These are phyloP conservation scores for Podospora pseudopauciseta DNA, from an alignment of 495 filamentous ascomycete genomes.

Conservation along the genomic window DNA sequence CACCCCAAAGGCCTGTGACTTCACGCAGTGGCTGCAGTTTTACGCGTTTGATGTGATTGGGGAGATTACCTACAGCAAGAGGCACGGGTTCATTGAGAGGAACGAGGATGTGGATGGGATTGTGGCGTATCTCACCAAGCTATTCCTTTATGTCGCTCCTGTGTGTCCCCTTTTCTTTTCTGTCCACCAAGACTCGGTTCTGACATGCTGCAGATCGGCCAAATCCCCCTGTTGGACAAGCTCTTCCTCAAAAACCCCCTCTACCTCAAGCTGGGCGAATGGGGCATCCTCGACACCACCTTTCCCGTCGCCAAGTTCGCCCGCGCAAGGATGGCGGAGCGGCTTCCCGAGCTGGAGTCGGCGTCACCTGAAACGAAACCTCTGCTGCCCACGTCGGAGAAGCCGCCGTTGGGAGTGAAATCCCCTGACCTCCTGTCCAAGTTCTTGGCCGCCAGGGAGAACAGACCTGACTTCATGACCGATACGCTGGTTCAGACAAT, in stretches of 20 bases:
- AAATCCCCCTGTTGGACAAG: slow-evolving; percentile 61
- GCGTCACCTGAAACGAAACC: slow-evolving; percentile 22
- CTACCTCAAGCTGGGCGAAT: slow-evolving; percentile 48
- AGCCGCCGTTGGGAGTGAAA: slow-evolving; percentile 40
- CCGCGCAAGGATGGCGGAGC: slow-evolving; percentile 52
- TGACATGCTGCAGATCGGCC: slow-evolving; percentile 42
- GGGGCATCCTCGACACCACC: slow-evolving; percentile 51
- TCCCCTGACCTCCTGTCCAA: slow-evolving; percentile 59
- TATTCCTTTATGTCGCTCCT: slow-evolving; percentile 59
- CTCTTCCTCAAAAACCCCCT: slow-evolving; percentile 60
- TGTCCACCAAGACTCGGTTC: slow-evolving; percentile 7
- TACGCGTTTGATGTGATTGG: slow-evolving; percentile 78
- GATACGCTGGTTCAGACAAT: slow-evolving; percentile 61
- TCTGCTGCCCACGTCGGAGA: slow-evolving; percentile 35
- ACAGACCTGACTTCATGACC: slow-evolving; percentile 64
- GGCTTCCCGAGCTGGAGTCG: slow-evolving; percentile 38
- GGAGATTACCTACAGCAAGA: slow-evolving; percentile 61
- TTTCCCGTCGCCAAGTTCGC: slow-evolving; percentile 63
- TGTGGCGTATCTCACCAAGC: slow-evolving; percentile 49
- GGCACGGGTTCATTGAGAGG: slow-evolving; percentile 60
- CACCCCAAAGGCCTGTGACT: slow-evolving; percentile 54
- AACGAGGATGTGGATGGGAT: slow-evolving; percentile 63
- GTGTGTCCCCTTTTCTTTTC: slow-evolving; percentile 33
- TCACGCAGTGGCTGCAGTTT: slow-evolving; percentile 71
- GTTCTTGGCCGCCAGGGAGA: slow-evolving; percentile 55